Conservation (phyloP, 176 grass and related monocot species). For the Canna indica region DNA sequence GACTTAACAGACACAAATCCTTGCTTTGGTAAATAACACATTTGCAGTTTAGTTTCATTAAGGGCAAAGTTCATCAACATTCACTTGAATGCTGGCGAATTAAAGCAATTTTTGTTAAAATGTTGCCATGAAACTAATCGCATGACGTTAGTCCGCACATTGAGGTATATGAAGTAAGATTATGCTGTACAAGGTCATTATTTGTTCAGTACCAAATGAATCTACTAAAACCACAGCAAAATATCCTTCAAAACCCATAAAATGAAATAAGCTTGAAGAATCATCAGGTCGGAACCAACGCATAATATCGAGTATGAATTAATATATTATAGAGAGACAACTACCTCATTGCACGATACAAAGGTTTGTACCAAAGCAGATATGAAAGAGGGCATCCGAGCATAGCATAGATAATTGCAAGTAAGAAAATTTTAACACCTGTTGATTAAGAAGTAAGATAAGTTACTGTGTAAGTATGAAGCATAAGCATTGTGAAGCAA, state of each 20-base stretch:
- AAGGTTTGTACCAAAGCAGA: slow-evolving; percentile 72
- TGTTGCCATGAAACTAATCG: neutral
- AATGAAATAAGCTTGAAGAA: neutral
- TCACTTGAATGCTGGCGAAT: neutral
- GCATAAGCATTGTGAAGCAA: slow-evolving; percentile 1
- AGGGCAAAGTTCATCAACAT: neutral
- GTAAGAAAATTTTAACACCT: slow-evolving; percentile 63
- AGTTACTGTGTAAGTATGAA: neutral
- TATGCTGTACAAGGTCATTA: neutral
- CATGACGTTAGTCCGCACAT: too few relatives aligned
- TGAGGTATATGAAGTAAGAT: neutral
- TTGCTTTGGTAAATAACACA: too few relatives aligned
- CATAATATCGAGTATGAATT: neutral
- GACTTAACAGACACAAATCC: too few relatives aligned
- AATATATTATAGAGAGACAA: neutral
- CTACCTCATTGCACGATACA: slow-evolving; percentile 78
- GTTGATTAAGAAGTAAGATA: slow-evolving; percentile 8
- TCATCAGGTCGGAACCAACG: neutral
- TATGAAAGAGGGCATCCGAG: slow-evolving; percentile 81
- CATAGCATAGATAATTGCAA: slow-evolving; percentile 60
- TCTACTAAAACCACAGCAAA: neutral
- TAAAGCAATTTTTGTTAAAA: neutral
- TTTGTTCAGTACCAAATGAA: neutral
- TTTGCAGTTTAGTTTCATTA: too few relatives aligned
- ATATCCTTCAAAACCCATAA: neutral